Evolutionary conservation across 306 rosid genomes (phyloP).

Genomic region (Begonia fuchsioides): DNA sequence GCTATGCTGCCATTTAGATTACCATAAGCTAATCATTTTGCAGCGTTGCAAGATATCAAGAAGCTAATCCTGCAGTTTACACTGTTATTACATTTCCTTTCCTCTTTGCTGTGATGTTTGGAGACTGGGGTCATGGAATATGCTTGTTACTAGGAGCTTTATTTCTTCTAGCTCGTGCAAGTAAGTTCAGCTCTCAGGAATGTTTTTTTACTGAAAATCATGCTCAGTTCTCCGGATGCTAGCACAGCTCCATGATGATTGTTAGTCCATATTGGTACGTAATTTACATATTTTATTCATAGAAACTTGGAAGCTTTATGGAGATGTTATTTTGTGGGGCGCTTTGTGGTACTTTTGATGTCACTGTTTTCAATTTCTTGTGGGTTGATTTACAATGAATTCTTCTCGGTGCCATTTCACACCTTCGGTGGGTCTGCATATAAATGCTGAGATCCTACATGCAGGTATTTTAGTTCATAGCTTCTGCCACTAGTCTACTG

Average conservation of each 20-base stretch:
- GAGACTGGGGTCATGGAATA: constrained; percentile 99
- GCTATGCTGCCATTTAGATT: no score
- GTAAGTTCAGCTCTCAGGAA: constrained; percentile 73
- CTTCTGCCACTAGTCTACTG: background rate
- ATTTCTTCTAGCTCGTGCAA: constrained; percentile 87
- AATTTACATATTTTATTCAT: constrained; percentile 9
- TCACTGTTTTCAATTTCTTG: constrained; percentile 91
- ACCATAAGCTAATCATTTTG: constrained; percentile 9
- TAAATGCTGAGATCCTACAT: constrained; percentile 47
- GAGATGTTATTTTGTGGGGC: constrained; percentile 99
- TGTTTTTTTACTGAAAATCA: constrained; percentile 2
- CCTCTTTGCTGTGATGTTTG: constrained; percentile 98
- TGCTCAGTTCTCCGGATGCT: no score
- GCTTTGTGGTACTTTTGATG: constrained; percentile 91
- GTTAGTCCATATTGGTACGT: no score
- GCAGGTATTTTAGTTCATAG: background rate
- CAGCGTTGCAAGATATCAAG: constrained; percentile 95
- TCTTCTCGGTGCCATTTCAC: constrained; percentile 92
- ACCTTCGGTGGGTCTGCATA: constrained; percentile 91
- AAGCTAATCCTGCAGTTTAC: constrained; percentile 97
- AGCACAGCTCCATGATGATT: no score
- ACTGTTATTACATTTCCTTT: constrained; percentile 79
- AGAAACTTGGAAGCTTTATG: constrained; percentile 99
- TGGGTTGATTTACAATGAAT: constrained; percentile 95
- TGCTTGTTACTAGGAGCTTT: constrained; percentile 92